Percentiles rank a stretch among this genome's conserved stretches.
These are phyloP conservation scores for Hyaloscypha bicolor DNA, from an alignment of 495 filamentous ascomycete species.

Conservation along the genomic window DNA sequence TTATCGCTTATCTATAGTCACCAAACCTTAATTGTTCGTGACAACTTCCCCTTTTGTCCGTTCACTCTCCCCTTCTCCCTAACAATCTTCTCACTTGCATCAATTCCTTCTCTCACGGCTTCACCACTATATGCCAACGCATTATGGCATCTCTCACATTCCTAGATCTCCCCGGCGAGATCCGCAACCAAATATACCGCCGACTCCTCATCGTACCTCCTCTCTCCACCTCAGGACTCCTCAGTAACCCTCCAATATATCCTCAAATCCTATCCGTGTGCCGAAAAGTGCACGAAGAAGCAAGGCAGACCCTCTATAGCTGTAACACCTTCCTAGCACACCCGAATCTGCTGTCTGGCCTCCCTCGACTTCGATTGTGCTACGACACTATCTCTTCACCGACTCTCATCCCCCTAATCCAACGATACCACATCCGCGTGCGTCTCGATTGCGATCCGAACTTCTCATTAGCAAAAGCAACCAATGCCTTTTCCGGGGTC, in stretches of 20 bases:
- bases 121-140: neutral
- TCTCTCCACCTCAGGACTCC: slow-evolving; percentile 14
- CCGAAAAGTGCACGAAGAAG: slow-evolving; percentile 45
- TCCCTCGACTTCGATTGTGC: slow-evolving; percentile 43
- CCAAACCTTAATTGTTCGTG: neutral
- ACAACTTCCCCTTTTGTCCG: neutral
- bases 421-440: slow-evolving; percentile 44
- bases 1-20: slow-evolving; percentile 4
- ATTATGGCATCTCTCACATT: slow-evolving; percentile 32
- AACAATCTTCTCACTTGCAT: slow-evolving; percentile 1
- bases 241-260: slow-evolving; percentile 33
- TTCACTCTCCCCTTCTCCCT: neutral
- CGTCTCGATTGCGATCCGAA: slow-evolving; percentile 51
- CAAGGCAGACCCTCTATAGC: slow-evolving; percentile 48
- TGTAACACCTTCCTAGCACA: slow-evolving; percentile 56
- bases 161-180: slow-evolving; percentile 49
- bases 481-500: slow-evolving; percentile 42
- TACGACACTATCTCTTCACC: slow-evolving; percentile 38
- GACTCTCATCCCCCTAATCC: slow-evolving; percentile 39
- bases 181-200: slow-evolving; percentile 52
- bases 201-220: slow-evolving; percentile 43
- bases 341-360: slow-evolving; percentile 43
- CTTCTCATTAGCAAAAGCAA: slow-evolving; percentile 33
- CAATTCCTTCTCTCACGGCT: slow-evolving; percentile 5
- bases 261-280: slow-evolving; percentile 45